phyloP scores from a whole-genome alignment of 305 asterid species.

The Solanum hybrid region DNA sequence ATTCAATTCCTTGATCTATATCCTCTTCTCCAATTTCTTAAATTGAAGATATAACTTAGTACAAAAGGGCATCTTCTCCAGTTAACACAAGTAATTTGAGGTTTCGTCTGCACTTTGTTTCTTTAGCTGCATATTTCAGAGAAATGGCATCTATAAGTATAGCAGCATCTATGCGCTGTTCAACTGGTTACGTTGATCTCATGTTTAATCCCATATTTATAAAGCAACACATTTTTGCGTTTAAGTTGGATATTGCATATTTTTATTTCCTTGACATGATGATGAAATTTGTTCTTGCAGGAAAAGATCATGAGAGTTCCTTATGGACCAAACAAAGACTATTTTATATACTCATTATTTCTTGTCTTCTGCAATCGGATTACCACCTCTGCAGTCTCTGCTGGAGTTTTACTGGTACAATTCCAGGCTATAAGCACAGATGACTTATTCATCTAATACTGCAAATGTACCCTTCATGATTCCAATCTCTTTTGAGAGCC shows the following conservation, averaged over 20 bases:
- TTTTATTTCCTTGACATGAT: slow-evolving; percentile 1
- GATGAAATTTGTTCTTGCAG: slow-evolving; percentile 39
- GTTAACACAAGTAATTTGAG: neutral
- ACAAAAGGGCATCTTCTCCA: neutral
- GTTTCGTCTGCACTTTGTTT: neutral
- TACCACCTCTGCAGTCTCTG: slow-evolving; percentile 89
- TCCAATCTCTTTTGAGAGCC: neutral
- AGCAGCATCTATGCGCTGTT: neutral
- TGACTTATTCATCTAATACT: neutral
- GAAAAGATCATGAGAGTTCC: slow-evolving; percentile 98
- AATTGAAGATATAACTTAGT: neutral
- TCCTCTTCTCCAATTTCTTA: neutral
- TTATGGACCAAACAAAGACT: slow-evolving; percentile 80
- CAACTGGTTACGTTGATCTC: neutral
- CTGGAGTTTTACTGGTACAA: slow-evolving; percentile 64
- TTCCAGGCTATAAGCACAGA: neutral
- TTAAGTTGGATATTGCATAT: neutral
- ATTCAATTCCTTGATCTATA: neutral
- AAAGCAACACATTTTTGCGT: neutral
- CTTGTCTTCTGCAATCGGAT: slow-evolving; percentile 98
- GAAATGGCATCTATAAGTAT: neutral
- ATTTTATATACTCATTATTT: slow-evolving; percentile 74
- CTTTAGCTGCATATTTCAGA: neutral
- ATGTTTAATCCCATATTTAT: neutral
- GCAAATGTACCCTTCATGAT: neutral